Percentiles rank a stretch among this genome's conserved stretches.
Evolutionary conservation across 1,284 basidiomycete species (phyloP).

Genomic region (Tilletiaria anomala): DNA sequence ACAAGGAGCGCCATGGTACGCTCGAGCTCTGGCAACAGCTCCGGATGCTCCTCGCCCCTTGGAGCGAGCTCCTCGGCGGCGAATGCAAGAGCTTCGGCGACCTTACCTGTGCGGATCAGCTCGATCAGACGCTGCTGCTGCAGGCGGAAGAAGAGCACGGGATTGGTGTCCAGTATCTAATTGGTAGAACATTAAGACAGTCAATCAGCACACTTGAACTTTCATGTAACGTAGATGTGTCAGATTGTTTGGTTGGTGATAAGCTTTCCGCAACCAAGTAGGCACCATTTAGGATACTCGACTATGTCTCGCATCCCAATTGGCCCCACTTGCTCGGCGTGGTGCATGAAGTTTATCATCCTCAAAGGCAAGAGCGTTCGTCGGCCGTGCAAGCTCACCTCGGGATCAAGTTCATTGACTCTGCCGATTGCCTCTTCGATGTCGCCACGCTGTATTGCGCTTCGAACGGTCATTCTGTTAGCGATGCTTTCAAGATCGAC

Average conservation of each 20-base stretch:
- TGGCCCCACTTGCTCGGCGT: conserved; percentile 62
- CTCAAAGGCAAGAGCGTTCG: conserved; percentile 3
- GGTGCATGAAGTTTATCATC: conserved; percentile 80
- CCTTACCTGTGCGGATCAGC: conserved; percentile 66
- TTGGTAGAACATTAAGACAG: background rate
- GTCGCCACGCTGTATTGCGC: conserved; percentile 82
- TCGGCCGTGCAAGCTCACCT: conserved; percentile 53
- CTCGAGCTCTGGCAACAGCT: conserved; percentile 81
- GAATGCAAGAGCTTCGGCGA: conserved; percentile 69
- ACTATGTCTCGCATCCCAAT: too few species aligned
- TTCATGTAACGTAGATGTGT: background rate
- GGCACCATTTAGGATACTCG: too few species aligned
- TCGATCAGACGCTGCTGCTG: conserved; percentile 92
- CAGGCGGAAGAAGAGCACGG: conserved; percentile 73
- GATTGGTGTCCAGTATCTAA: conserved; percentile 89
- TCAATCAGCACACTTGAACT: background rate
- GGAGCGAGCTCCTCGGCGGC: conserved; percentile 86
- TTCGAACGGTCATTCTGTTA: conserved; percentile 80
- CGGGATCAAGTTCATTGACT: conserved; percentile 88
- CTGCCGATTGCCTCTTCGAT: conserved; percentile 83
- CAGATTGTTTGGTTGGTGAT: conserved; percentile 10
- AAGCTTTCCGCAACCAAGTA: conserved; percentile 8
- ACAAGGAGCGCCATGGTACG: conserved; percentile 88
- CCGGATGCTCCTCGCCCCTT: conserved; percentile 81
- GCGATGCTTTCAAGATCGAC: conserved; percentile 82